These are phyloP conservation scores for Vitellaria paradoxa DNA, from an alignment of 179 eudicot species.

Conservation along the genomic window DNA sequence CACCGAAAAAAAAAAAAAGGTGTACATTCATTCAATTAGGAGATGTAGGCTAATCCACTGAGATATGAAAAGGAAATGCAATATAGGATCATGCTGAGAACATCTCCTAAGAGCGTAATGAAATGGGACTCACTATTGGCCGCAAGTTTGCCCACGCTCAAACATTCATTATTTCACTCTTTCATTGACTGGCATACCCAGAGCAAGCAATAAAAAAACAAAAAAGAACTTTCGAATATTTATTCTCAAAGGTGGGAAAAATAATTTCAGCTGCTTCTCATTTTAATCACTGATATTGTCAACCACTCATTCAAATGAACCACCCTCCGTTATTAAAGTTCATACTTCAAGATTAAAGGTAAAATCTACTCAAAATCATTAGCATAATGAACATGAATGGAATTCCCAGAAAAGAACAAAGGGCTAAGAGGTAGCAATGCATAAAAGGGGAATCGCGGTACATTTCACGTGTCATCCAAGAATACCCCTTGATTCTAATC, in stretches of 20 bases:
- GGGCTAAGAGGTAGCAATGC: neutral
- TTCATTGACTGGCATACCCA: neutral
- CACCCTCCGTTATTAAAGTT: neutral
- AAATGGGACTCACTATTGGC: neutral
- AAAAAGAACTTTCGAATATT: too few relatives aligned
- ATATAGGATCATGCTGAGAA: neutral
- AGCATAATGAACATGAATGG: neutral
- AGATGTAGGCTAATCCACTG: neutral
- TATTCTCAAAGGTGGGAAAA: neutral
- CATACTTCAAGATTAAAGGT: neutral
- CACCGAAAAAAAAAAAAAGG: conserved; percentile 4
- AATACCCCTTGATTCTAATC: neutral
- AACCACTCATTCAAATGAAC: neutral
- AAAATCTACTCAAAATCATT: neutral
- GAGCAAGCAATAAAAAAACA: neutral
- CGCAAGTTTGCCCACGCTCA: neutral
- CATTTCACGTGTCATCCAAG: neutral
- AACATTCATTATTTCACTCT: neutral
- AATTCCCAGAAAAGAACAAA: neutral
- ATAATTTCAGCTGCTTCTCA: neutral
- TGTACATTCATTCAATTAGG: conserved; percentile 1
- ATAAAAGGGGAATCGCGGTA: neutral
- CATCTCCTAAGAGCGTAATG: neutral
- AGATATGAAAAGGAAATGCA: neutral
- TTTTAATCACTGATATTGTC: neutral